These are phyloP conservation scores for Maudiozyma turicensis DNA, from an alignment of 805 yeast genomes.

Conservation along the genomic window DNA sequence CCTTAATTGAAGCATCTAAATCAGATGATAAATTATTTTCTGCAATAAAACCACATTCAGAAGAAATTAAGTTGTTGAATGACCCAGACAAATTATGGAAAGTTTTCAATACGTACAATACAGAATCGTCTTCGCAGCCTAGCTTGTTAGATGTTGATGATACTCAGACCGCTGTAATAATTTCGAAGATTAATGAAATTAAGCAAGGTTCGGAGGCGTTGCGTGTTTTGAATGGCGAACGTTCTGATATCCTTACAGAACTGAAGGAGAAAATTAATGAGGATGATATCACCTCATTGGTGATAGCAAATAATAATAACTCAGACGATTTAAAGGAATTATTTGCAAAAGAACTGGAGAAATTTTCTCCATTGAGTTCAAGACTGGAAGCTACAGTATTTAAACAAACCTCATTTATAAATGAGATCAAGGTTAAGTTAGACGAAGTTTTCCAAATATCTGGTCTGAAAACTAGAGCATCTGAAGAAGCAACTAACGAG, in stretches of 20 bases:
- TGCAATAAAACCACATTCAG: slow-evolving; percentile 34
- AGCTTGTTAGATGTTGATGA: slow-evolving; percentile 67
- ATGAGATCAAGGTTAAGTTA: slow-evolving; percentile 37
- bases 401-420: slow-evolving; percentile 47
- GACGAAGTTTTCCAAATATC: slow-evolving; percentile 40
- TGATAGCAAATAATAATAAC: slow-evolving; percentile 54
- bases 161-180: slow-evolving; percentile 24
- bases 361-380: slow-evolving; percentile 59
- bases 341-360: slow-evolving; percentile 64
- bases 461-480: slow-evolving; percentile 34
- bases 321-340: slow-evolving; percentile 44
- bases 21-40: slow-evolving; percentile 48
- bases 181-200: slow-evolving; percentile 36
- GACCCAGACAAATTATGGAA: slow-evolving; percentile 36
- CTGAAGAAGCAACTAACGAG: slow-evolving; percentile 29
- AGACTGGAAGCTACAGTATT: slow-evolving; percentile 61
- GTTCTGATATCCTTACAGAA: slow-evolving; percentile 48
- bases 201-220: slow-evolving; percentile 54
- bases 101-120: slow-evolving; percentile 27
- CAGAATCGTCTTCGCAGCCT: slow-evolving; percentile 11
- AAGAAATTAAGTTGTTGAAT: slow-evolving; percentile 36
- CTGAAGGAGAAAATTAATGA: slow-evolving; percentile 61
- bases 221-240: slow-evolving; percentile 52
- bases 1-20: slow-evolving; percentile 50
- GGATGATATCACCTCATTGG: slow-evolving; percentile 75